Conservation (phyloP, 139 green algal genomes). For the Chlorella sp. region DNA sequence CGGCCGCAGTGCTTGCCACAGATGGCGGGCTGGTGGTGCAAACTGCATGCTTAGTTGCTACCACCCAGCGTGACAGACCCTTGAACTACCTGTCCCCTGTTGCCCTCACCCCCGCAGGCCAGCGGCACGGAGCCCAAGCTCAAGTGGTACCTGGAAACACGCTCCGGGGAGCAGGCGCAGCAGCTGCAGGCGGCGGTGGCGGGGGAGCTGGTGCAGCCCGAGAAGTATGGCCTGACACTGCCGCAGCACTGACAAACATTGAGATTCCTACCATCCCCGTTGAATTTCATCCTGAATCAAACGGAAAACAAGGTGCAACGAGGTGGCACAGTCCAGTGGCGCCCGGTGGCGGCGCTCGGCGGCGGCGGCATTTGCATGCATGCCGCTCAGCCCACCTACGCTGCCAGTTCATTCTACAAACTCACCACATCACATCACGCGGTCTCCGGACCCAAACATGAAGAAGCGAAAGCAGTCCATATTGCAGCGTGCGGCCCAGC, state of each 20-base stretch:
- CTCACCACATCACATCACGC: no score
- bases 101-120: slow-evolving; percentile 7
- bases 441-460: not conserved
- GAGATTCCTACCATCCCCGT: no score
- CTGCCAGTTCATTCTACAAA: not conserved
- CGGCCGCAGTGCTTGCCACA: no score
- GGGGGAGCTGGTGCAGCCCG: slow-evolving; percentile 51
- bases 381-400: not conserved
- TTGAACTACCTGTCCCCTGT: no score
- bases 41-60: no score
- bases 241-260: not conserved
- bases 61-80: no score
- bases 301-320: no score
- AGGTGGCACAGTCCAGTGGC: no score
- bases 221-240: slow-evolving; percentile 33
- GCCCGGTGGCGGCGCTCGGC: not conserved
- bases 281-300: no score
- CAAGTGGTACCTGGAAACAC: slow-evolving; percentile 78
- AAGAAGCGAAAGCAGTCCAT: slow-evolving; percentile 28
- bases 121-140: slow-evolving; percentile 83
- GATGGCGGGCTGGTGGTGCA: no score
- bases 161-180: slow-evolving; percentile 35
- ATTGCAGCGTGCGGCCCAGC: slow-evolving; percentile 9
- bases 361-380: slow-evolving; percentile 12
- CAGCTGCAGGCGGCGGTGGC: slow-evolving; percentile 45